These are phyloP conservation scores for Pseudocercospora pini-densiflorae DNA, from an alignment of 2,329 filamentous ascomycete species.

Conservation along the genomic window DNA sequence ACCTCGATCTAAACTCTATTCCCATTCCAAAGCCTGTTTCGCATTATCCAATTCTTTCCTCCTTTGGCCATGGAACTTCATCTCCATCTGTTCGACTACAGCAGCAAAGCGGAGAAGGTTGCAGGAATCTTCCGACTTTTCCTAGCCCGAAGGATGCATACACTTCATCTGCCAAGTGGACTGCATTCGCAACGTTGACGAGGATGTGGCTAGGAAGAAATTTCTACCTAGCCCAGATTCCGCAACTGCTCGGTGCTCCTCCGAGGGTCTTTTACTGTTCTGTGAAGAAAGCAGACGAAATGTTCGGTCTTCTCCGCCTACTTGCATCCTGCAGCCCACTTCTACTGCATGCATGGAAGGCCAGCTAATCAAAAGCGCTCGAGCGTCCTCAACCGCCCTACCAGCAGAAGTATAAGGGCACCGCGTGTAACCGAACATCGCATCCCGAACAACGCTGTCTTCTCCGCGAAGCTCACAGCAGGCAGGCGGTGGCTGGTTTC, in stretches of 20 bases:
- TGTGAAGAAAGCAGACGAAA: background rate
- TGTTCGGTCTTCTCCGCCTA: background rate
- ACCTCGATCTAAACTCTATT: background rate
- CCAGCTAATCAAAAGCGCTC: background rate
- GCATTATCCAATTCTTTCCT: background rate
- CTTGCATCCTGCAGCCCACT: background rate
- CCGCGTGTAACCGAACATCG: conserved; percentile 6
- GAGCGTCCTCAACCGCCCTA: conserved; percentile 5
- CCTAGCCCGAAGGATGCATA: background rate
- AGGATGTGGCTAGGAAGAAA: background rate
- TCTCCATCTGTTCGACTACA: background rate
- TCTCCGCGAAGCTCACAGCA: background rate
- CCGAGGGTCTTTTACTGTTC: background rate
- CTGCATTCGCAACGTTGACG: background rate
- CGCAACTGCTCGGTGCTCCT: background rate
- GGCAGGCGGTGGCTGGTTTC: background rate
- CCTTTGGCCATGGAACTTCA: background rate
- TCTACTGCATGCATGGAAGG: background rate
- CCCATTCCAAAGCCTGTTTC: background rate
- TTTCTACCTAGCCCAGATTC: background rate
- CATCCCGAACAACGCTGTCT: background rate
- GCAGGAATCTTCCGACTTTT: background rate
- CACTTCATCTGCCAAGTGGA: background rate
- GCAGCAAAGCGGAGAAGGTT: background rate
- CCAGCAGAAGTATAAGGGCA: background rate